These are phyloP conservation scores for Aspergillus bertholletiae DNA, from an alignment of 495 filamentous ascomycete species.

Conservation along the genomic window DNA sequence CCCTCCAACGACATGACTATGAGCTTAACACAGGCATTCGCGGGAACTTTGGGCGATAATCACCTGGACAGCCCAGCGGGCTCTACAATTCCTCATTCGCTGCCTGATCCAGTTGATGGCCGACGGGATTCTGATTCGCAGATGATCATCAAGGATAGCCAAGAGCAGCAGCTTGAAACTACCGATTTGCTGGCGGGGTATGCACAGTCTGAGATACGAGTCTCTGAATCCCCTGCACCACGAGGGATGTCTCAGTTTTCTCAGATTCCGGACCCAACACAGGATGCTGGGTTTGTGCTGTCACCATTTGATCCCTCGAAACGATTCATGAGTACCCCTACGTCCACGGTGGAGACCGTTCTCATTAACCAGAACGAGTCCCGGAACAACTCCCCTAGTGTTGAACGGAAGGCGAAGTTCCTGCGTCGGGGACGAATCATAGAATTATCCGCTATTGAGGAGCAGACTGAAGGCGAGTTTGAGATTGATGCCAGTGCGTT, in stretches of 20 bases:
- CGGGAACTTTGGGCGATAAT: slow-evolving; percentile 80
- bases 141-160: slow-evolving; percentile 63
- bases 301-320: slow-evolving; percentile 53
- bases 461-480: slow-evolving; percentile 34
- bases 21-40: slow-evolving; percentile 87
- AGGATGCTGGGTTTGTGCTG: slow-evolving; percentile 74
- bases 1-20: slow-evolving; percentile 54
- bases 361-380: slow-evolving; percentile 53
- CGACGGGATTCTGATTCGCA: slow-evolving; percentile 47
- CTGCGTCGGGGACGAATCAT: slow-evolving; percentile 43
- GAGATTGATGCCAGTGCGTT: slow-evolving; percentile 60
- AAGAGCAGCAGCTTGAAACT: slow-evolving; percentile 37
- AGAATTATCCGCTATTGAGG: slow-evolving; percentile 38
- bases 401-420: slow-evolving; percentile 56
- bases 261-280: slow-evolving; percentile 72
- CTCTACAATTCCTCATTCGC: slow-evolving; percentile 41
- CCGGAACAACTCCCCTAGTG: slow-evolving; percentile 55
- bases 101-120: slow-evolving; percentile 50
- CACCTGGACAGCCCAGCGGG: slow-evolving; percentile 31
- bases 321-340: slow-evolving; percentile 59
- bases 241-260: slow-evolving; percentile 54
- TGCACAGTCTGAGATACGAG: slow-evolving; percentile 28
- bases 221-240: slow-evolving; percentile 41
- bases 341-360: slow-evolving; percentile 70
- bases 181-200: slow-evolving; percentile 28